phyloP scores from a whole-genome alignment of 2,329 filamentous ascomycete genomes.

The Akanthomyces lecanii region DNA sequence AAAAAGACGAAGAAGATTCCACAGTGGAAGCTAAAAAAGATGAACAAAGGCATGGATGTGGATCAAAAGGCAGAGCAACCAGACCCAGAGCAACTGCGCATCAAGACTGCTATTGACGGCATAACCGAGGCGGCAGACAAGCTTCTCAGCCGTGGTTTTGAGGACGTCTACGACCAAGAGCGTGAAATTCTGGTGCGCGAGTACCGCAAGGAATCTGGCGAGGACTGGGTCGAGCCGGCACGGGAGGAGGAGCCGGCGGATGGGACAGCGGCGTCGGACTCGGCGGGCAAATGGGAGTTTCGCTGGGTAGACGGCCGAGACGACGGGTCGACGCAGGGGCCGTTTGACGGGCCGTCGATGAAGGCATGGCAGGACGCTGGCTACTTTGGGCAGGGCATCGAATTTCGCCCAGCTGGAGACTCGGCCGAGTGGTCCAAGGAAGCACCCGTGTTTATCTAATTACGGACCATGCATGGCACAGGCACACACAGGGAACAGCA shows the following conservation, averaged over 20 bases:
- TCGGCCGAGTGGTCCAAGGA: conserved; percentile 50
- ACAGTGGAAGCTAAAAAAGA: conserved; percentile 68
- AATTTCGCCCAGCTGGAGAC: conserved; percentile 61
- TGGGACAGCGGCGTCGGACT: conserved; percentile 37
- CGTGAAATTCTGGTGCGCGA: conserved; percentile 78
- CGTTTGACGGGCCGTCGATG: conserved; percentile 83
- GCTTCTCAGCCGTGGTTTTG: conserved; percentile 74
- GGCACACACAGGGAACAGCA: background rate
- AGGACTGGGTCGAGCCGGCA: conserved; percentile 66
- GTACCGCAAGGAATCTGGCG: conserved; percentile 79
- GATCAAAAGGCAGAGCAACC: conserved; percentile 64
- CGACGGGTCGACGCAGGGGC: conserved; percentile 73
- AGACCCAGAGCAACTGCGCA: conserved; percentile 63
- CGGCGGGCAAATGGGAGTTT: conserved; percentile 68
- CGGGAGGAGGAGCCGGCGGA: conserved; percentile 65
- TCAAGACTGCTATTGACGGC: conserved; percentile 70
- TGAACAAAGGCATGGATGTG: conserved; percentile 58
- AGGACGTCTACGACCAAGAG: conserved; percentile 89
- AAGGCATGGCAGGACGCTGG: conserved; percentile 85
- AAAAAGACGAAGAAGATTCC: conserved; percentile 56
- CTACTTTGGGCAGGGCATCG: conserved; percentile 88
- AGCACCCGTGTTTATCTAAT: conserved; percentile 46
- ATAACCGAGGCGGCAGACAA: conserved; percentile 90
- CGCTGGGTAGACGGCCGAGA: conserved; percentile 88
- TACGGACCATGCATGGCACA: background rate